These are phyloP conservation scores for Waltergamsia citrina DNA, from an alignment of 2,329 filamentous ascomycete genomes.

Conservation along the genomic window DNA sequence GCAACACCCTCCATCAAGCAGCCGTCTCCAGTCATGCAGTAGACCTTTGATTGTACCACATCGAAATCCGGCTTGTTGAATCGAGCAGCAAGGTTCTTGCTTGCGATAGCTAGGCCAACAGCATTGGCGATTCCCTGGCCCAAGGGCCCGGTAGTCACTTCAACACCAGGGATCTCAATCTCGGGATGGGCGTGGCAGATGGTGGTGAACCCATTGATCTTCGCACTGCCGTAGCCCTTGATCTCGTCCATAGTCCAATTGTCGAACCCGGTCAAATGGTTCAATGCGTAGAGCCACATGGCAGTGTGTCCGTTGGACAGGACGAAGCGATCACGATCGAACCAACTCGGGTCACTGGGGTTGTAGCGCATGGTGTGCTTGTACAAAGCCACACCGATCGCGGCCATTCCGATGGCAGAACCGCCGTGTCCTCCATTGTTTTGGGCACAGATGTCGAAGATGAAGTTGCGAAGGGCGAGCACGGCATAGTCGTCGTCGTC, in stretches of 20 bases:
- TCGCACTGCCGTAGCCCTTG: constrained; percentile 31
- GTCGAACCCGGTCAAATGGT: constrained; percentile 39
- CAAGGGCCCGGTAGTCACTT: constrained; percentile 47
- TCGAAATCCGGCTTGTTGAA: constrained; percentile 39
- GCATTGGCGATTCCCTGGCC: constrained; percentile 48
- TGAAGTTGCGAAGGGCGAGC: too few relatives aligned
- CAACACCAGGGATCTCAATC: constrained; percentile 43
- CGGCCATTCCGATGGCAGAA: constrained; percentile 24
- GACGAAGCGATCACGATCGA: constrained; percentile 51
- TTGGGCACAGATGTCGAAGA: too few relatives aligned
- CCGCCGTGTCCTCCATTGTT: too few relatives aligned
- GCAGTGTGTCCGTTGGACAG: constrained; percentile 45
- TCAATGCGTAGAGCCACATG: constrained; percentile 38
- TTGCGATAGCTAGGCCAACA: constrained; percentile 44
- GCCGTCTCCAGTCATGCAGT: constrained; percentile 45
- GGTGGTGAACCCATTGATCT: constrained; percentile 27
- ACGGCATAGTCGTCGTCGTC: too few relatives aligned
- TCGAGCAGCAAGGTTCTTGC: constrained; percentile 38
- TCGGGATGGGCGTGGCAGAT: constrained; percentile 44
- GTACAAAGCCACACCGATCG: constrained; percentile 33
- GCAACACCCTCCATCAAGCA: constrained; percentile 47
- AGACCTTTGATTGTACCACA: constrained; percentile 38
- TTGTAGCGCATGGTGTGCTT: constrained; percentile 51
- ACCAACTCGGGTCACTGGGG: constrained; percentile 39
- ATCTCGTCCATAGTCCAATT: constrained; percentile 42